Base-by-base conservation (phyloP, 1,284 basidiomycete species). In the Naganishia liquefaciens region DNA sequence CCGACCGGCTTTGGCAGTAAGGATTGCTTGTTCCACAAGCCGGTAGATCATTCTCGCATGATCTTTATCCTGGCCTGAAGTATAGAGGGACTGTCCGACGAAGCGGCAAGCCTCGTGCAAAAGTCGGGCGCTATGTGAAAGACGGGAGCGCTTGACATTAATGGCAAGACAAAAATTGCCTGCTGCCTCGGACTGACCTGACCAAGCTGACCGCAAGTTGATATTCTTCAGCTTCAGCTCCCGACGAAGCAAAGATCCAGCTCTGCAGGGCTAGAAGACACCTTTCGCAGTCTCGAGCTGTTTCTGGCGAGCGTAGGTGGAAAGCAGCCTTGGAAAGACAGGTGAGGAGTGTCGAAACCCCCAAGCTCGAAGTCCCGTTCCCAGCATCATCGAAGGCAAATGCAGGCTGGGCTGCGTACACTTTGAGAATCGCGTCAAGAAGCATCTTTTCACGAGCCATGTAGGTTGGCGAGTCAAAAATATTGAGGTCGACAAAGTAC, bases 351-450 rank as follows among this genome's bases (percentile, higher is more conserved):
- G 47, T 46, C 10, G 57, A 49, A 17, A 60, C 15, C 4, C 57
- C 46, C 57, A 60, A 27, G 19, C 46, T 39, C 15, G 30, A n/a
- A 10, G 57, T 40, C 10, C 30, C 10, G 9, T 27, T 10, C 15
- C 46, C 50, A 11, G 64, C 52, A 30, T 42, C 49, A 39, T 65
- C 64, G 33, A 60, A 60, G 11, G 64, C 64, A 28, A 58, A 65
- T 9, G 55, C 51, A 9, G 64, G 64, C 23, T 65, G 55, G 25
- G 58, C 52, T 1, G 64, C 64, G 27, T 65, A 65, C 1, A 65
- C 30, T 28, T 60, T 60, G 33, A 60, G 46, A 17, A 60, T 60
- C 21, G 57, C 57, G 49, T 60, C 57, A 27, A 60, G 57, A 4
- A 60, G 57, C 47, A 60, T 50, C 23, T 60, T 60, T 47, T 60